phyloP scores from a whole-genome alignment of 768 basidiomycete genomes.

The Pleurotus tuber-regium region DNA sequence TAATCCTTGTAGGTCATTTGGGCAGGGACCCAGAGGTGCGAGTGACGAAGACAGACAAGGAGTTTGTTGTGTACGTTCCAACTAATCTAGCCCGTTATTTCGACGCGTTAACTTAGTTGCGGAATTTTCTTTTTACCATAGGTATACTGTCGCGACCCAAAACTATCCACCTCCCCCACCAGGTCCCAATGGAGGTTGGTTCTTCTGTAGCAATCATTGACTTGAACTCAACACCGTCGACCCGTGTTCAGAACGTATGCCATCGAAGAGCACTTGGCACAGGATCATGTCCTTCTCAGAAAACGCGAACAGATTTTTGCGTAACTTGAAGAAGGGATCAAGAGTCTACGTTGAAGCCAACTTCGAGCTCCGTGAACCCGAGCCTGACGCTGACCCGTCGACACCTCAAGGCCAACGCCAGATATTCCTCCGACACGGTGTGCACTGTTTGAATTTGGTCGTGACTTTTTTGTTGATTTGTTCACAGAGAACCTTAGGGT shows the following conservation, averaged over 20 bases:
- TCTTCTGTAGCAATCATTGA: constrained; percentile 1
- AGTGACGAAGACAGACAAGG: constrained; percentile 68
- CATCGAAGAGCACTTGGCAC: constrained; percentile 68
- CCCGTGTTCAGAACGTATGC: constrained; percentile 47
- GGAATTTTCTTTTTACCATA: constrained; percentile 24
- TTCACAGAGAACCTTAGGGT: constrained; percentile 14
- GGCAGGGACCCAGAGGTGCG: constrained; percentile 69
- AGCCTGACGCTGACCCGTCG: constrained; percentile 58
- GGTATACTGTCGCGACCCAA: constrained; percentile 76
- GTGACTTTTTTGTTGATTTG: background rate
- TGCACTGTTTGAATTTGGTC: no score
- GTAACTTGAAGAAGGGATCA: constrained; percentile 63
- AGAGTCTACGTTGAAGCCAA: constrained; percentile 80
- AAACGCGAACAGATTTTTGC: constrained; percentile 58
- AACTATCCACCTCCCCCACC: constrained; percentile 58
- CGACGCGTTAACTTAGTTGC: background rate
- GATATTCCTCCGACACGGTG: constrained; percentile 81
- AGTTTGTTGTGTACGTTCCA: constrained; percentile 74
- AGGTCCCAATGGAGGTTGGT: constrained; percentile 60
- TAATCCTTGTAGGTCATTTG: constrained; percentile 74
- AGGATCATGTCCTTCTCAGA: constrained; percentile 72
- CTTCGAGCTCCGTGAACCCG: constrained; percentile 75
- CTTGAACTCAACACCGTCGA: background rate
- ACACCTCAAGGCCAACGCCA: constrained; percentile 76
- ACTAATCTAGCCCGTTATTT: background rate